These are phyloP conservation scores for Pharus latifolius DNA, from an alignment of 176 grass and related monocot genomes.

Conservation along the genomic window DNA sequence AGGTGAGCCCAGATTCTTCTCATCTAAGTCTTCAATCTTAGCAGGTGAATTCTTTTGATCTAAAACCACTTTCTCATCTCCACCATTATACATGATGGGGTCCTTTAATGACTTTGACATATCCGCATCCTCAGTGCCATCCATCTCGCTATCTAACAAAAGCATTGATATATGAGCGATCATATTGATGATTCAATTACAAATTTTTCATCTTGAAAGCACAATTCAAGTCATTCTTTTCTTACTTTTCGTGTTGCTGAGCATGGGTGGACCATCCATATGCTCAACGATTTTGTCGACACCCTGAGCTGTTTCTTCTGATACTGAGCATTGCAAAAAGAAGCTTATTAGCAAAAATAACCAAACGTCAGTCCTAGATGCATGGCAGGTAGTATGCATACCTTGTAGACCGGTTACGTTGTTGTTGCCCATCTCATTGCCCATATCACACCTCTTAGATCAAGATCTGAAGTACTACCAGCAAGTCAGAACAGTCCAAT, in stretches of 20 bases:
- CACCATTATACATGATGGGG: background rate
- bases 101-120: slow-evolving; percentile 8
- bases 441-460: background rate
- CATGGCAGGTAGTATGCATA: background rate
- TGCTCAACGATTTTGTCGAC: background rate
- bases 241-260: slow-evolving; percentile 5
- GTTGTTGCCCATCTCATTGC: slow-evolving; percentile 45
- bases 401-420: slow-evolving; percentile 35
- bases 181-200: background rate
- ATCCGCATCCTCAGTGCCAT: background rate
- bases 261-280: background rate
- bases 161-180: background rate
- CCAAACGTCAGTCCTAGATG: background rate
- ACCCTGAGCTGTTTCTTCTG: slow-evolving; percentile 9
- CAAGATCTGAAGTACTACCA: slow-evolving; percentile 19
- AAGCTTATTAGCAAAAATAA: background rate
- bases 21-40: slow-evolving; percentile 9
- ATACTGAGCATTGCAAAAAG: background rate
- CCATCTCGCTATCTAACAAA: slow-evolving; percentile 23
- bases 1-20: background rate
- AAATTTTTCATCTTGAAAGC: background rate
- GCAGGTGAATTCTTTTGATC: background rate
- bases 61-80: slow-evolving; percentile 16
- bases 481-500: background rate
- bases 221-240: background rate